Conservation (phyloP, 116 monocot species). For the Papilionanthe hybrid region DNA sequence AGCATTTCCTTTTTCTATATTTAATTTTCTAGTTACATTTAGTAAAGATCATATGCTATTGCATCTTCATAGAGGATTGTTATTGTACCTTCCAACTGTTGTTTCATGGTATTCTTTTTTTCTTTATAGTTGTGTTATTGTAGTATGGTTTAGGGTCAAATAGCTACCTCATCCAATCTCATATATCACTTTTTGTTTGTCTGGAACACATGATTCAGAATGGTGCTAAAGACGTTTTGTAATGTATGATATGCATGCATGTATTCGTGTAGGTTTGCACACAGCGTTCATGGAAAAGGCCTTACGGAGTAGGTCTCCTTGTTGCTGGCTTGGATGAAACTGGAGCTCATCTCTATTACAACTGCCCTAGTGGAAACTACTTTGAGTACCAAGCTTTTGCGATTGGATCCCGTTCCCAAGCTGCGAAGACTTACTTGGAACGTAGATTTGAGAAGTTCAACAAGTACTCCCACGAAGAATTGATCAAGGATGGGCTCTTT, state of each 20-base stretch:
- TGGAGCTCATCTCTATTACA: constrained; percentile 90
- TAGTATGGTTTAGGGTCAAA: no score
- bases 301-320: constrained; percentile 83
- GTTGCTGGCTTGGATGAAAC: constrained; percentile 82
- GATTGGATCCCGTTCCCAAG: constrained; percentile 87
- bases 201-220: background rate
- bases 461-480: constrained; percentile 54
- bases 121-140: no score
- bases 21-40: no score
- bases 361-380: constrained; percentile 98
- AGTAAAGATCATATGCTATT: no score
- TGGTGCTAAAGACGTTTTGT: background rate
- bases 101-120: no score
- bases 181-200: no score
- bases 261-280: constrained; percentile 65
- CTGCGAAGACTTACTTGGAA: constrained; percentile 89
- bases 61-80: no score
- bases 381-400: constrained; percentile 94
- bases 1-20: no score
- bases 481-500: constrained; percentile 82
- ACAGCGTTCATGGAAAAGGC: constrained; percentile 91
- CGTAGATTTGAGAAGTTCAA: constrained; percentile 48
- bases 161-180: no score
- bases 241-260: background rate
- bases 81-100: no score